These are phyloP conservation scores for Mimosa pudica DNA, from an alignment of 306 rosid species.

Conservation along the genomic window DNA sequence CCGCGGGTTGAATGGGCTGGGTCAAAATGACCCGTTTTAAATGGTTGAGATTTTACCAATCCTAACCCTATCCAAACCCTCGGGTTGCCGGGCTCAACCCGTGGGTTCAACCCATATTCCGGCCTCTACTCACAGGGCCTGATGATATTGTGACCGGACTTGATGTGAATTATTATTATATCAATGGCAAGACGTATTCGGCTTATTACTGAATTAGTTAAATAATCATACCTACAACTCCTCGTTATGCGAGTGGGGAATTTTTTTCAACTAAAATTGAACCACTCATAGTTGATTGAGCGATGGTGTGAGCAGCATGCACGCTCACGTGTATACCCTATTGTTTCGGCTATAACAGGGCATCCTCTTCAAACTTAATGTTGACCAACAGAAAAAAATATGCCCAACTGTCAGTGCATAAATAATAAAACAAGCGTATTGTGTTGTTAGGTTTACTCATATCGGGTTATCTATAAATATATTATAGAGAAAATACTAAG, in stretches of 20 bases:
- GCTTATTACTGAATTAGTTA: no score
- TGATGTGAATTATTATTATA: not conserved
- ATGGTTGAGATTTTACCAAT: no score
- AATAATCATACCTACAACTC: not conserved
- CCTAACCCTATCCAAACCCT: no score
- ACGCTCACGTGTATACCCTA: constrained; percentile 7
- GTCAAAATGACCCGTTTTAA: no score
- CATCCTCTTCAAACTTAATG: not conserved
- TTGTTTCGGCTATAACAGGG: not conserved
- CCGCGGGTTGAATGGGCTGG: no score
- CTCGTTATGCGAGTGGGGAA: not conserved
- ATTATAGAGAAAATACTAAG: not conserved
- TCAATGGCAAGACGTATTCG: no score
- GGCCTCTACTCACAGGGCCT: no score
- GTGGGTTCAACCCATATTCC: no score
- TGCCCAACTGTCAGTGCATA: not conserved
- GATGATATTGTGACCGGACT: not conserved
- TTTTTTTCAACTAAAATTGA: no score
- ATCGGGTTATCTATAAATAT: not conserved
- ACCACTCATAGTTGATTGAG: not conserved
- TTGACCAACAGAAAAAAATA: not conserved
- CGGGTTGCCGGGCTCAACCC: no score
- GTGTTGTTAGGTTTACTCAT: no score
- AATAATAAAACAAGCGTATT: no score
- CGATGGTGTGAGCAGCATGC: not conserved